Base-by-base conservation (phyloP, 2,329 filamentous ascomycete species). In the Bipolaris oryzae region DNA sequence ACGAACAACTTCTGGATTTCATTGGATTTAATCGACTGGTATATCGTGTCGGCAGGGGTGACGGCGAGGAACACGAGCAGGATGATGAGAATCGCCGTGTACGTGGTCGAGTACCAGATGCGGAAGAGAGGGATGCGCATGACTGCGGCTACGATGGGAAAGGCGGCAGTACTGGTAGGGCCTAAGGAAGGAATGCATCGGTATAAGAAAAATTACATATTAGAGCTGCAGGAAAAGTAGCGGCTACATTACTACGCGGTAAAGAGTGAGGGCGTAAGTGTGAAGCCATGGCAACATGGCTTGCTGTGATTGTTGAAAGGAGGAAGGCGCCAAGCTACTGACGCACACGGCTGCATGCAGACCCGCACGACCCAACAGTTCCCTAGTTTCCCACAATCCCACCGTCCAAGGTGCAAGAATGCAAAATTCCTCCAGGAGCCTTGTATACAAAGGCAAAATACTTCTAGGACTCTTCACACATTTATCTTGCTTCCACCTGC, bases 1-100 rank as follows among this genome's bases (percentile, higher is more conserved):
- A 95, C 88, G 78, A 95, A 89, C 69, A 96, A 86, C 75, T 96
- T 95, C 75, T 90, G 90, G 48, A 87, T 80, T 66, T 92, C 88
- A 49, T 79, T 62, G 55, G 85, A 87, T 33, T 79, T 75, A 54
- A 90, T 84, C 48, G 91, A 89, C 74, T 95, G 91, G 73, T 88
- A 88, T 75, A 97, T 89, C 55, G 80, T 76, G 35, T 97, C 92
- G 71, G 84, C 88, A 1, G 93, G 93, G 0, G 91, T 91, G 64
- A 96, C 83, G 69, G 94, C 83, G 39, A 96, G 83, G 53, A 97
- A 84, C 53, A 84, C 83, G 66, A 91, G 76, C 34, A 93, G 85
- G 67, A 96, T 73, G 68, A 94, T 76, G 74, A 89, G 89, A 70
- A 97, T 83, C 68, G 92, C 76, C 57, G 87, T 85, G 77, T 96